Conservation (phyloP, 345 rosid species). For the Garcia nutans region DNA sequence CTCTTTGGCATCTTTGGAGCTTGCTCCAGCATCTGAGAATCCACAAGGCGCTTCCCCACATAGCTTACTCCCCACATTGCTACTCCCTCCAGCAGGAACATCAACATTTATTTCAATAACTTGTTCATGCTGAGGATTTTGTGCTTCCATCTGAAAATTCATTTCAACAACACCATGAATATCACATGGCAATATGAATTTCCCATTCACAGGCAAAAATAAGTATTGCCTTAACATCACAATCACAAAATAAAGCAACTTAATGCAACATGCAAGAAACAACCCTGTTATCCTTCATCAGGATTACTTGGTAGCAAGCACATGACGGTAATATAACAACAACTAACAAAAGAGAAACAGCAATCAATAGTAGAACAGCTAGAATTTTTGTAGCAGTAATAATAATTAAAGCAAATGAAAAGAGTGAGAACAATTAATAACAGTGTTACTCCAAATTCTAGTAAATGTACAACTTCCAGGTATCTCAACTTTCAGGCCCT, state of each 20-base stretch:
- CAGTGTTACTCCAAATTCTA: constrained; percentile 1
- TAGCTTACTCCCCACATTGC: constrained; percentile 13
- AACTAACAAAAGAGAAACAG: background rate
- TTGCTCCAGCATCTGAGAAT: constrained; percentile 23
- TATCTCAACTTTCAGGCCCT: background rate
- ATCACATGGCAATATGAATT: background rate
- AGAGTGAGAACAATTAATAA: background rate
- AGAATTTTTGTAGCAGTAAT: background rate
- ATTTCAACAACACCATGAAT: background rate
- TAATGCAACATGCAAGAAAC: background rate
- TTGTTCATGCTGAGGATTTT: constrained; percentile 12
- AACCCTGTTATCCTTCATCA: background rate
- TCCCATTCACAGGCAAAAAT: background rate
- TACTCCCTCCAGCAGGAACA: constrained; percentile 8
- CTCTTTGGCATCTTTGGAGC: constrained; percentile 25
- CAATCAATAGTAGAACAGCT: background rate
- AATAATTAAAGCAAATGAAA: background rate
- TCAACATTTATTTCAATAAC: constrained; percentile 15
- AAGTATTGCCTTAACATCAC: background rate
- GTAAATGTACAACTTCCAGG: background rate
- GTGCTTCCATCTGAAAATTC: constrained; percentile 25
- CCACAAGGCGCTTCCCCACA: constrained; percentile 31
- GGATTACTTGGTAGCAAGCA: background rate
- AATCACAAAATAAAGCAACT: background rate
- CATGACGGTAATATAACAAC: background rate